phyloP scores from a whole-genome alignment of 164 flowering plant species.

The Akebia trifoliata region DNA sequence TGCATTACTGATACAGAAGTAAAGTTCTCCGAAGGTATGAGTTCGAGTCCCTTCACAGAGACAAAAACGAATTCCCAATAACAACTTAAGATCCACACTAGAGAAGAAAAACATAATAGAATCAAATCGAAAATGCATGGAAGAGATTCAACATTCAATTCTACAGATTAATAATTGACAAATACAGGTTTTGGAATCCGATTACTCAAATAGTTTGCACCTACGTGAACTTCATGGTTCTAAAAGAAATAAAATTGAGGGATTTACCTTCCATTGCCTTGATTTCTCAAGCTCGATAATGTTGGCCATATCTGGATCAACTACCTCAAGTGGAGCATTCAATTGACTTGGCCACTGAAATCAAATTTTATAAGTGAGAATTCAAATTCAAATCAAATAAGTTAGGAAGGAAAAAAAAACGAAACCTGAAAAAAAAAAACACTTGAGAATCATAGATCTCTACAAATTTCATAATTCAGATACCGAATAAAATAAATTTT shows the following conservation, averaged over 20 bases:
- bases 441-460: background rate
- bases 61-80: background rate
- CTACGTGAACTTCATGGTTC: background rate
- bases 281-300: conserved; percentile 98
- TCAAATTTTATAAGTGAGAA: background rate
- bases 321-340: conserved; percentile 74
- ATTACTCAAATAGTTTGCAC: background rate
- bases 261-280: conserved; percentile 91
- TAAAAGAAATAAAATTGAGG: background rate
- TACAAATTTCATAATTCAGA: background rate
- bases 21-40: conserved; percentile 9
- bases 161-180: too few relatives aligned
- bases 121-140: too few relatives aligned
- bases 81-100: background rate
- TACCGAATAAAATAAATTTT: background rate
- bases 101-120: too few relatives aligned
- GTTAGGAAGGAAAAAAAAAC: background rate
- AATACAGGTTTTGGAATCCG: background rate
- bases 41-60: too few relatives aligned
- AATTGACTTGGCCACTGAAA: conserved; percentile 97
- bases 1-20: conserved; percentile 25
- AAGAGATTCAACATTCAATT: too few relatives aligned
- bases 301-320: conserved; percentile 92
- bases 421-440: background rate
- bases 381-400: background rate